These are phyloP conservation scores for Coemansia sp. DNA, from an alignment of 192 early-diverging fungal species.

Conservation along the genomic window DNA sequence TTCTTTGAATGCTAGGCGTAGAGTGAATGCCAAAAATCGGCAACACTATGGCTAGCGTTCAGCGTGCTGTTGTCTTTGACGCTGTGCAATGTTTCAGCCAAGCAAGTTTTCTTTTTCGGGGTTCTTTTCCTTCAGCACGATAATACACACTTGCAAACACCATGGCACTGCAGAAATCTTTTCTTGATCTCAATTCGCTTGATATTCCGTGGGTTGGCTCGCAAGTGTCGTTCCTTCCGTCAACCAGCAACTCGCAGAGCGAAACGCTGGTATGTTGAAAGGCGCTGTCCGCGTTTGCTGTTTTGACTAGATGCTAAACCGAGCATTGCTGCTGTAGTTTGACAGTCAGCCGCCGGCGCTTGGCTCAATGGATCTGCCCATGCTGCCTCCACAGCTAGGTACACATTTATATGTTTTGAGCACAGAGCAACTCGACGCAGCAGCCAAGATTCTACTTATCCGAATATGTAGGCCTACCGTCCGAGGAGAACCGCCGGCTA, in stretches of 20 bases:
- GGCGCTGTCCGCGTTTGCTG: background rate
- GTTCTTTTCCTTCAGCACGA: background rate
- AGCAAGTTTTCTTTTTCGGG: background rate
- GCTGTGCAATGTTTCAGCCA: too few relatives aligned
- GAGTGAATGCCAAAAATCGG: too few relatives aligned
- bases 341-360: constrained; percentile 27
- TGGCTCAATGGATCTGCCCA: constrained; percentile 7
- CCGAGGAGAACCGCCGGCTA: constrained; percentile 25
- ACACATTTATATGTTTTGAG: background rate
- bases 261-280: constrained; percentile 36
- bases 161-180: constrained; percentile 43
- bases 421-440: too few relatives aligned
- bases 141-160: background rate
- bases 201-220: constrained; percentile 21
- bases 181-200: constrained; percentile 18
- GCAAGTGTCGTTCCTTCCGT: constrained; percentile 13
- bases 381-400: constrained; percentile 13
- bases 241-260: constrained; percentile 32
- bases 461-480: constrained; percentile 4
- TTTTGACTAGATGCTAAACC: background rate
- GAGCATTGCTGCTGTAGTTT: constrained; percentile 12
- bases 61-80: too few relatives aligned
- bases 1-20: too few relatives aligned
- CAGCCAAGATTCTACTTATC: too few relatives aligned
- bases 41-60: too few relatives aligned